Conservation (phyloP, 2,329 filamentous ascomycete genomes). For the Colletotrichum sansevieriae region DNA sequence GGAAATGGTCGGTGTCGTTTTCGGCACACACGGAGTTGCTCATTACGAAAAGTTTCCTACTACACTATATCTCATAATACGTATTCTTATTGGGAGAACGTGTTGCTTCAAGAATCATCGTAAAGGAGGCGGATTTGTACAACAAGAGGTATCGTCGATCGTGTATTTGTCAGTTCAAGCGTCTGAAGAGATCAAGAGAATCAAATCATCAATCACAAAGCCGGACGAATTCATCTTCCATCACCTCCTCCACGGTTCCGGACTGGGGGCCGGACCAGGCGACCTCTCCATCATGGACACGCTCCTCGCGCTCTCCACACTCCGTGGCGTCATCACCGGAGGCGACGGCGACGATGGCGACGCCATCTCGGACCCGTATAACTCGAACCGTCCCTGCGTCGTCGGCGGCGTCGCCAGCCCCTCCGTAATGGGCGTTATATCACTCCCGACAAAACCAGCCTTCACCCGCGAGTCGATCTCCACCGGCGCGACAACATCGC, state of each 20-base stretch:
- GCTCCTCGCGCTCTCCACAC: constrained; percentile 20
- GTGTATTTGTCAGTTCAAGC: constrained; percentile 7
- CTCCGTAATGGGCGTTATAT: constrained; percentile 45
- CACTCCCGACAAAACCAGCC: neutral
- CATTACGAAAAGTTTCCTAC: constrained; percentile 13
- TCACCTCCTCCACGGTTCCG: constrained; percentile 11
- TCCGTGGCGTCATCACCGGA: constrained; percentile 28
- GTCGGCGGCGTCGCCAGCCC: constrained; percentile 46
- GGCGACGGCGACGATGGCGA: constrained; percentile 38
- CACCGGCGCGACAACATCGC: constrained; percentile 64
- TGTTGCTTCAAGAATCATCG: neutral
- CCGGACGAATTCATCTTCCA: neutral
- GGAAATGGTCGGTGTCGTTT: constrained; percentile 22
- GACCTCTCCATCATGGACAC: constrained; percentile 28
- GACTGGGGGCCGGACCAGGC: constrained; percentile 8
- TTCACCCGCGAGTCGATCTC: constrained; percentile 62
- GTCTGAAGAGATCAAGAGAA: neutral
- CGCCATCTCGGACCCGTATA: constrained; percentile 56
- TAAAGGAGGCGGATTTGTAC: neutral
- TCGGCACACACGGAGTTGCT: constrained; percentile 15
- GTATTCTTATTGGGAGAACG: constrained; percentile 7
- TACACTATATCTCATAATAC: constrained; percentile 27
- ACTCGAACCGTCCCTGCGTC: constrained; percentile 55
- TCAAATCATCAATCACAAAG: neutral
- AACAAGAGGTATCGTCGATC: neutral